Evolutionary conservation across 2,329 filamentous ascomycete genomes (phyloP), one percentile per base, ranked within the genome.

Genomic region (Chrysosporium keratinophilum): DNA sequence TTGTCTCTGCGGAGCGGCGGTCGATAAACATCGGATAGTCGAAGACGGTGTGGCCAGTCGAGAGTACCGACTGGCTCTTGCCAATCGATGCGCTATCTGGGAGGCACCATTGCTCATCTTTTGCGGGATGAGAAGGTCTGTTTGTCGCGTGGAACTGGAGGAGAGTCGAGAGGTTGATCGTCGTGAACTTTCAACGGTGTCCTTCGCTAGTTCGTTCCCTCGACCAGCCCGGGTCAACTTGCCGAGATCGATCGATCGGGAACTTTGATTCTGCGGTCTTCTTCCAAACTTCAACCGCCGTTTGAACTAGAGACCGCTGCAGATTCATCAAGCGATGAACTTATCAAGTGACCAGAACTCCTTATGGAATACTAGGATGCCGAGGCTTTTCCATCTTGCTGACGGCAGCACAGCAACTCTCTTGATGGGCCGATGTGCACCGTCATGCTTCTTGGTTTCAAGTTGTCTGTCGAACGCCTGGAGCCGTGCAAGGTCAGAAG

Each of bases 1-100:
- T 74, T 87, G 74, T 58, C 85, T 78, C 34, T 67, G 54, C 14
- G 55, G 37, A 23, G 44, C 37, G 17, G 44, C 37, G 33, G 64
- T 69, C 47, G 66, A 67, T 33, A 65, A 67, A 57, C 60, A 65
- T 66, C 67, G 64, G 28, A 10, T 37, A 50, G 58, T 58, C 57
- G 54, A 43, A 52, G 57, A 55, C 52, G 53, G 20, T 44, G 50
- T 37, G 61, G 52, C 56, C 54, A 50, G 53, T 15, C 50, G 56
- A 52, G 45, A 49, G 45, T 17, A 51, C 47, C 56, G 54, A 54
- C 54, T 55, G 50, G 56, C 46, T 42, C 44, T 54, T 51, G 52
- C 52, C 54, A 59, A 56, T 54, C 56, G 56, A 45, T 52, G 52
- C 50, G 54, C 43, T 50, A 59, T 54, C 48, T 49, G 52, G 46